Conservation (phyloP, 805 yeast genomes). For the Jamesozyma rosinii region DNA sequence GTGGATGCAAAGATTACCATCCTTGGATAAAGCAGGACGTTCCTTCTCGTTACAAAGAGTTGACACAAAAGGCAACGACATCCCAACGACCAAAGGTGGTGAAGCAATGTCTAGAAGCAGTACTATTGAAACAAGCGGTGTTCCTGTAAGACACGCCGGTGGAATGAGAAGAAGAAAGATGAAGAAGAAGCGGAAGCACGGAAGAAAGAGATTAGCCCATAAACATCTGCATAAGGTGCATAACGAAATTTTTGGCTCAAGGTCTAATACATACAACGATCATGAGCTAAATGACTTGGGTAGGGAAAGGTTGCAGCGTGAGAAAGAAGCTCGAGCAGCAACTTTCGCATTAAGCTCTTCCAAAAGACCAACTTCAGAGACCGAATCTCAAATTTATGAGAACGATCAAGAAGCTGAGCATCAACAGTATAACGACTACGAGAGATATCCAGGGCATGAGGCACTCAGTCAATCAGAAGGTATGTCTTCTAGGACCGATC, state of each 20-base stretch:
- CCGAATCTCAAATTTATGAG: constrained; percentile 1
- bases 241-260: constrained; percentile 5
- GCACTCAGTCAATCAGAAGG: background rate
- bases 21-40: constrained; percentile 55
- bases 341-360: constrained; percentile 34
- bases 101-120: constrained; percentile 25
- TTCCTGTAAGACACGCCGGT: constrained; percentile 63
- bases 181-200: constrained; percentile 26
- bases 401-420: constrained; percentile 1
- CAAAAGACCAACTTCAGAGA: constrained; percentile 4
- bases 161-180: constrained; percentile 52
- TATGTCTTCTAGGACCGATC: background rate
- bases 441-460: background rate
- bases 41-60: constrained; percentile 75
- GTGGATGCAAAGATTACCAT: constrained; percentile 82
- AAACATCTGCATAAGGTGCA: constrained; percentile 16
- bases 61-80: constrained; percentile 47
- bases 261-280: constrained; percentile 11
- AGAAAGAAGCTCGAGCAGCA: constrained; percentile 37
- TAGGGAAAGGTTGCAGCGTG: constrained; percentile 33
- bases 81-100: constrained; percentile 15
- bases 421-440: background rate
- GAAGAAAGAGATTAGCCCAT: constrained; percentile 29
- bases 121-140: constrained; percentile 53
- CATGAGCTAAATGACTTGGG: constrained; percentile 26